Evolutionary conservation across 257 asterid genomes (phyloP), one percentile per base, ranked within the genome.

Genomic region (Mentha longifolia): DNA sequence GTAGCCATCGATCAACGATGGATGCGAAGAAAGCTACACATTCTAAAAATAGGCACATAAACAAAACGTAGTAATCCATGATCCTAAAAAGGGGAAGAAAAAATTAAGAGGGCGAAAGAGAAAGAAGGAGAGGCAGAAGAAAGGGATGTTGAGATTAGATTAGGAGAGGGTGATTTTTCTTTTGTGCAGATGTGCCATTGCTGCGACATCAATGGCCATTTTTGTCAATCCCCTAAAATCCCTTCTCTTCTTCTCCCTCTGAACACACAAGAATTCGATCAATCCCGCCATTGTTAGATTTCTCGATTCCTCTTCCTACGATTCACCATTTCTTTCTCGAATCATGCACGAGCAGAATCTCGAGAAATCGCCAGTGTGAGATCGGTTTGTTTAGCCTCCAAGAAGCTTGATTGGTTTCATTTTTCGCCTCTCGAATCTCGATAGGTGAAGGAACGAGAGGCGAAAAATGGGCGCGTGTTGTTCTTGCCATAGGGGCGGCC

Each of bases 381-480:
- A 45, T 43, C 67, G 39, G 13, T 70, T 45, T 45, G 15, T n/a
- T 5, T 10, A 42, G 47, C 47, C 55, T 39, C 37, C 50, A 61
- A 65, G 60, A 49, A 42, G 45, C 75, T 59, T 4, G 15, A 6
- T 41, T 41, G 1, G 2, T 41, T 8, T 60, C 39, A 12, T 74
- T 65, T 65, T 66, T 67, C 50, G 74, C 62, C 73, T 60, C 43
- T 65, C 59, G 75, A 74, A 61, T 42, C 68, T 19, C 35, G 22
- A 35, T 5, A 35, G 39, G 47, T 11, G 14, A 2, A 30, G 60
- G 37, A 60, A 42, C 47, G 66, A 72, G 78, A 73, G 79, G 66
- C 72, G 37, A 33, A 75, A 75, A 76, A 82, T 92, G 98, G 98
- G 98, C 73, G 89, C 89, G 52, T 90, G 95, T 62, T 92, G 98